phyloP scores from a whole-genome alignment of 768 basidiomycete genomes.

The Trichaptum fuscoviolaceum region DNA sequence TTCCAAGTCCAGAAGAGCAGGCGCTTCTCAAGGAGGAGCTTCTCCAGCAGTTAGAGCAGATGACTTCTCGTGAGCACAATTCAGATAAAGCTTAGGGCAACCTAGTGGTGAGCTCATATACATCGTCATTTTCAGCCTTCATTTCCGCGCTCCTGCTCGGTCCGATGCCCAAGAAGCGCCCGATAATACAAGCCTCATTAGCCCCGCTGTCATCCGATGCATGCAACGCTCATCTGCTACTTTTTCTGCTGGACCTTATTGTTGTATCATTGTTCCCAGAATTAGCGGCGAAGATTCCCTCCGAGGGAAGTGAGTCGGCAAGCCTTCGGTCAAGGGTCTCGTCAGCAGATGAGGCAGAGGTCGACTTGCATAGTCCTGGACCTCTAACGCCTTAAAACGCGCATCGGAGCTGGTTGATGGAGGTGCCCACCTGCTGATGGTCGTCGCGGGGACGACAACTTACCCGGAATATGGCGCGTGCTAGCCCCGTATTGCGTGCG shows the following conservation, averaged over 20 bases:
- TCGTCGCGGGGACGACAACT: background rate
- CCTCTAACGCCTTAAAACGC: background rate
- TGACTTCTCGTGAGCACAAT: slow-evolving; percentile 28
- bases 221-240: slow-evolving; percentile 76
- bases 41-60: slow-evolving; percentile 32
- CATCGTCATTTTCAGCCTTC: slow-evolving; percentile 26
- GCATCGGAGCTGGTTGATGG: background rate
- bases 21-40: slow-evolving; percentile 42
- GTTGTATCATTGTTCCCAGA: slow-evolving; percentile 77
- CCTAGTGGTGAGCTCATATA: background rate
- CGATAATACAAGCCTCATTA: slow-evolving; percentile 47
- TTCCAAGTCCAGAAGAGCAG: slow-evolving; percentile 78
- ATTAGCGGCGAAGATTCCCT: slow-evolving; percentile 34
- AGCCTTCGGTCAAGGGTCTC: background rate
- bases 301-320: background rate
- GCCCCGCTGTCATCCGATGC: slow-evolving; percentile 54
- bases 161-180: slow-evolving; percentile 33
- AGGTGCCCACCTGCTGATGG: background rate
- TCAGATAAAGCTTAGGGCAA: background rate
- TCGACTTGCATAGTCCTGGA: background rate
- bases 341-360: background rate
- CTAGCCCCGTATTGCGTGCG: background rate
- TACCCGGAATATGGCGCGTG: background rate
- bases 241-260: slow-evolving; percentile 69
- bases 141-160: slow-evolving; percentile 53